Evolutionary conservation across 441 rosid genomes (phyloP).

Genomic region (Syzygium syzygioides): DNA sequence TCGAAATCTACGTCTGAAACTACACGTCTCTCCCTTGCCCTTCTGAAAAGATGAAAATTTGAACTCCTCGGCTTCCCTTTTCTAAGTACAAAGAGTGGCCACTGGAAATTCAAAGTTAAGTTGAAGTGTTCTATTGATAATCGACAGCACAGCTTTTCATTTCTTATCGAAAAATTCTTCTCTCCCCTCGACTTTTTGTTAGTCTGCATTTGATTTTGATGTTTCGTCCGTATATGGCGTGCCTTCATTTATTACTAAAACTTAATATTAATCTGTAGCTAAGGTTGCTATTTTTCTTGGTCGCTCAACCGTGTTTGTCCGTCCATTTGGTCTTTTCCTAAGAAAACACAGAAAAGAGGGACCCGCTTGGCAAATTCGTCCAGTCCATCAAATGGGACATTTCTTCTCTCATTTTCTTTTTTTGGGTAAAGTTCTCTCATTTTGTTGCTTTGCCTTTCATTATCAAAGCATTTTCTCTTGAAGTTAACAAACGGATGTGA

Average conservation of each 20-base stretch:
- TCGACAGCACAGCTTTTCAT: background rate
- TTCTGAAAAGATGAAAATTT: accelerated
- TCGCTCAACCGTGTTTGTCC: background rate
- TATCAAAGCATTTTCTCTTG: background rate
- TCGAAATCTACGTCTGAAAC: no score
- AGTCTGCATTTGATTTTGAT: background rate
- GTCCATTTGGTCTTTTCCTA: background rate
- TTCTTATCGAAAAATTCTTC: background rate
- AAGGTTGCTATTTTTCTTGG: background rate
- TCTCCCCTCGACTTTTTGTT: background rate
- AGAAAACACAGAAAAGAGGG: background rate
- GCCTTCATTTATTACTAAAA: background rate
- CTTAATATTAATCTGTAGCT: background rate
- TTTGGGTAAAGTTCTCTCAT: no score
- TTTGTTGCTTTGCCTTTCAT: background rate
- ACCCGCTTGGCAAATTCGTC: background rate
- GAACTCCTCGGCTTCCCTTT: accelerated
- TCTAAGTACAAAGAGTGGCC: no score
- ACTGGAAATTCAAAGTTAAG: no score
- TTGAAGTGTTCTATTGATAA: background rate
- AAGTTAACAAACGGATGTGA: background rate
- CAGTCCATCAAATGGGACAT: background rate
- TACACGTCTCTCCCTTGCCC: no score
- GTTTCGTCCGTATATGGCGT: background rate
- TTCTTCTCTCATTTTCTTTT: background rate